Base-by-base conservation (phyloP, 2,329 filamentous ascomycete species). In the Domatiomyces catenatus region DNA sequence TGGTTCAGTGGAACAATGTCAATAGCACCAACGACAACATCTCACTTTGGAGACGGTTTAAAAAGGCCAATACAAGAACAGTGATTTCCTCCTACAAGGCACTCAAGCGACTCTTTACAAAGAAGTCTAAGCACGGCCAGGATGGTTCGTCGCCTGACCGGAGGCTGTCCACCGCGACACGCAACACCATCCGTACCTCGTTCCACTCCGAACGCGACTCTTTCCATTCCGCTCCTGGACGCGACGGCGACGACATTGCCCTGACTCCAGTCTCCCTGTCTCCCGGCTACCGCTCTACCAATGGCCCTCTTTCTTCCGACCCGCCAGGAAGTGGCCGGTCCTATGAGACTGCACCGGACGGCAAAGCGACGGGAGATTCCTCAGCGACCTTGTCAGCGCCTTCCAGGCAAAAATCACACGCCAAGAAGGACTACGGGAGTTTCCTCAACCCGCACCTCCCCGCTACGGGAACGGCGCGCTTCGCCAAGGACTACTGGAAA, bases 241-340 rank as follows among this genome's bases (percentile, higher is more conserved):
- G 64, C 20, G 66, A 62, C 20, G 64, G 68, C 19, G 80, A 85
- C 52, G 85, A 84, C 22, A 94, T 98, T 49, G 88, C 90, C 62
- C 94, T 98, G 89, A 96, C 89, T 0, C 89, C 90, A 0, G 89
- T 98, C 17, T 81, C 84, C 1, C 95, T 89, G 1, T 88, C 89
- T 2, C 55, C 56, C 6, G 55, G 51, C 32, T 55, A 56, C 45
- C 58, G 60, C 87, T 43, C 48, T 12, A 39, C 51, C 6, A 51
- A 58, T 48, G 46, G 50, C 8, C 51, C 52, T 22, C 46, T 50
- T 5, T 48, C 49, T n/a, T 44, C 53, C 17, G 55, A 56, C 18
- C 58, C 59, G 22, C 60, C 60, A n/a, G 51, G 51, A n/a, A 61
- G 59, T 18, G 51, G 56, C 20, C 59, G 58, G 19, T 61, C 60